Evolutionary conservation across 345 rosid genomes (phyloP), one percentile per base, ranked within the genome.

Genomic region (Linum tenue): DNA sequence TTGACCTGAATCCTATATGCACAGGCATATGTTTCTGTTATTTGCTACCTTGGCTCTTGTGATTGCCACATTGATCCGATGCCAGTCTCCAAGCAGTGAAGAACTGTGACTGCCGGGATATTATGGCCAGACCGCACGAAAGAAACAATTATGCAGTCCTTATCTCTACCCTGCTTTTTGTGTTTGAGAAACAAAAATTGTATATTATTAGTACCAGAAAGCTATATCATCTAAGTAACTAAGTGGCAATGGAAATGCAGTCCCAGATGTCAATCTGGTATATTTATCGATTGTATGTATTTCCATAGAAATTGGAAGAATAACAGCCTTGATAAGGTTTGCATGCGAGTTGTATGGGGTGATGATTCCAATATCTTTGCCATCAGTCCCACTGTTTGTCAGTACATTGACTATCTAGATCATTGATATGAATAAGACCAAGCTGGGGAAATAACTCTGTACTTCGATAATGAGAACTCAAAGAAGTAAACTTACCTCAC

Each of bases 81-180:
- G 98, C 98, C 98, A 92, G 70, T 92, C 96, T 66, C 90, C 97
- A 48, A 92, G 91, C 74, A 92, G 74, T 48, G 98, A 88, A 40
- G 94, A 79, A 48, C 70, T 76, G 66, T 74, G 80, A 43, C 64
- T 79, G 67, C 67, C 85, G 7, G 86, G 88, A n/a, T n/a, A 70
- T 85, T 88, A 77, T 85, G 87, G 42, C 66, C 67, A 10, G 94
- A 88, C 73, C 94, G 79, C 56, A 86, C 98, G 67, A 92, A 92
- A 1, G 98, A 92, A 10, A 88, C 81, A 67, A 92, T 37, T 80
- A 92, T 82, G 82, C 98, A 90, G 69, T 88, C 98, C 70, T 89
- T 92, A 72, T 92, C 98, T 73, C 98, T 79, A 74, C 98, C 98
- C 99, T 88, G 79, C 15, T 1, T 48, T 48, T 42, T 10, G 8